Evolutionary conservation across 495 filamentous ascomycete species (phyloP), one percentile per base, ranked within the genome.

Genomic region (Ascobolus immersus): DNA sequence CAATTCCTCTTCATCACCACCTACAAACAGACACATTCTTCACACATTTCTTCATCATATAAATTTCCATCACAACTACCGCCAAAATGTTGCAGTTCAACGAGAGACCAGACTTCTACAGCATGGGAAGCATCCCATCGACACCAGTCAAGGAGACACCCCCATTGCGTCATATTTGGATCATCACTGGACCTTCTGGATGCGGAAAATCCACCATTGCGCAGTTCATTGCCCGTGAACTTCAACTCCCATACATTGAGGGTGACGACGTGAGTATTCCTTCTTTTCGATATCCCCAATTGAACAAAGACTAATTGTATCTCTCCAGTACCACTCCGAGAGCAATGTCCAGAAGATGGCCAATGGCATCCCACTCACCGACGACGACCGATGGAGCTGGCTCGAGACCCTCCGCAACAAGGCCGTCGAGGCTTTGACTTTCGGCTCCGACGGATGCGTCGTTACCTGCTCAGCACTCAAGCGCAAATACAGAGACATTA

Each of bases 381-480:
- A 99, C 51, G 70, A 68, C 41, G 89, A 99, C 55, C 77, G 89
- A 37, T 94, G 89, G 89, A 84, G 91, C 58, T 99, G 89, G 89
- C 70, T 99, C 29, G 84, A 82, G 39, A 59, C 65, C 15, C 65
- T 94, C 4, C 79, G 89, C 44, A 67, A 90, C 43, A 70, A 78
- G 37, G 76, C 81, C 21, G 65, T 79, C 41, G 48, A 57, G 13
- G 59, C 59, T 21, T 64, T 81, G 17, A 59, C 65, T 19, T 47
- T 55, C 23, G 61, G 61, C 1, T 60, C 67, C 0, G 56, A 67
- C 21, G 89, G 84, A 32, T 90, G 92, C 17, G 77, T 99, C 14
- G 62, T 99, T 35, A 91, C 89, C 31, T 99, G 89, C 62, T 90
- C 78, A 10, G 86, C 84, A 4, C 63, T 99, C 32, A 94, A 94